phyloP scores from a whole-genome alignment of 257 asterid genomes.

The Solanum tacnaense region DNA sequence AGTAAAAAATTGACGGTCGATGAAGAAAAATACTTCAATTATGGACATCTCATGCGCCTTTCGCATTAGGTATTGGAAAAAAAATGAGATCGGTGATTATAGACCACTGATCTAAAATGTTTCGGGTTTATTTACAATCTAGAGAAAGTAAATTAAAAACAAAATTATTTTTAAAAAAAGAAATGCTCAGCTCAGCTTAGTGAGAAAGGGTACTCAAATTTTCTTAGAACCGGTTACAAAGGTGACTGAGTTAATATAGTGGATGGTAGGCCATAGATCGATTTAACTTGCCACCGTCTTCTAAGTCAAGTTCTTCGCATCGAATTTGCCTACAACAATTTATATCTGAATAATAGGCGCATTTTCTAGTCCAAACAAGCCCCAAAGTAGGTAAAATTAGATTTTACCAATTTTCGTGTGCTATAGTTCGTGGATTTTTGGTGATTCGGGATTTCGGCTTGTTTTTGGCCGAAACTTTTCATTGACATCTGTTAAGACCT shows the following conservation, averaged over 20 bases:
- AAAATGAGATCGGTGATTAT: neutral
- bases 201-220: neutral
- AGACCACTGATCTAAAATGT: neutral
- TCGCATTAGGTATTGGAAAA: neutral
- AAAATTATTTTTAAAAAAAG: rapidly evolving
- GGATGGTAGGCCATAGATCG: neutral
- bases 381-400: neutral
- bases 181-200: neutral
- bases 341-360: neutral
- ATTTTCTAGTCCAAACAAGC: neutral
- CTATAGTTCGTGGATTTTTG: too few relatives aligned
- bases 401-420: too few relatives aligned
- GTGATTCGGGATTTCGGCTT: rapidly evolving
- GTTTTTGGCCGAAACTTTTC: too few relatives aligned
- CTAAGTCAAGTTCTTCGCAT: too few relatives aligned
- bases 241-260: neutral
- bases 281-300: neutral
- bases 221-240: neutral
- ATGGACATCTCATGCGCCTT: neutral
- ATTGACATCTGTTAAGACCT: too few relatives aligned
- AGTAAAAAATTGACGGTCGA: neutral
- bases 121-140: neutral
- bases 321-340: neutral
- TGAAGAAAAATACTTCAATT: neutral
- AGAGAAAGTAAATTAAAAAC: neutral